phyloP scores from a whole-genome alignment of 306 rosid genomes.

The Betula pendula region DNA sequence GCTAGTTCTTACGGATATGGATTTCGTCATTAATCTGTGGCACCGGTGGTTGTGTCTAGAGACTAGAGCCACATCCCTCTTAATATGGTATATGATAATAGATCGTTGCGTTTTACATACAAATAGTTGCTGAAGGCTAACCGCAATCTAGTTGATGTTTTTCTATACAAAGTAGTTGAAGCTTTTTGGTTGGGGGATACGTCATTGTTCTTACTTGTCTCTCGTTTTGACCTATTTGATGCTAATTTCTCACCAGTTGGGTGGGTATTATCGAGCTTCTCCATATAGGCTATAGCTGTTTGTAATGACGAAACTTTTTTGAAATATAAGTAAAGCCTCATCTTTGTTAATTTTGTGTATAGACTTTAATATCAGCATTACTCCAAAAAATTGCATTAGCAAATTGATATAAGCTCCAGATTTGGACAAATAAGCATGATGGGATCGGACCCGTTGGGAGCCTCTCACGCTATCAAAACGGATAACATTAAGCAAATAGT shows the following conservation, averaged over 20 bases:
- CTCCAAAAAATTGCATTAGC: no score
- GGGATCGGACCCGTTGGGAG: no score
- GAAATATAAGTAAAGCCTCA: no score
- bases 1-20: conserved; percentile 27
- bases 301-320: no score
- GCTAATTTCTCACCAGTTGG: background rate
- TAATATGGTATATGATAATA: conserved; percentile 5
- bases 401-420: no score
- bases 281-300: no score
- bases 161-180: background rate
- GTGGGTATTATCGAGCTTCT: background rate
- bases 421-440: no score
- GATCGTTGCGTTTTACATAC: background rate
- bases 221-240: background rate
- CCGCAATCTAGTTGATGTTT: background rate
- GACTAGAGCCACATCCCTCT: conserved; percentile 35
- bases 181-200: background rate
- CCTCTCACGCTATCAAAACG: no score
- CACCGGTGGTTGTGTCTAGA: conserved; percentile 68
- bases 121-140: conserved; percentile 9
- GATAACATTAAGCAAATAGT: no score
- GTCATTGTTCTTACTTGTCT: background rate
- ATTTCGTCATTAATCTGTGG: conserved; percentile 30
- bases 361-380: no score
- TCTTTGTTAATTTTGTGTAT: no score